These are phyloP conservation scores for Ustilago trichophora DNA, from an alignment of 1,284 basidiomycete genomes.

Conservation along the genomic window DNA sequence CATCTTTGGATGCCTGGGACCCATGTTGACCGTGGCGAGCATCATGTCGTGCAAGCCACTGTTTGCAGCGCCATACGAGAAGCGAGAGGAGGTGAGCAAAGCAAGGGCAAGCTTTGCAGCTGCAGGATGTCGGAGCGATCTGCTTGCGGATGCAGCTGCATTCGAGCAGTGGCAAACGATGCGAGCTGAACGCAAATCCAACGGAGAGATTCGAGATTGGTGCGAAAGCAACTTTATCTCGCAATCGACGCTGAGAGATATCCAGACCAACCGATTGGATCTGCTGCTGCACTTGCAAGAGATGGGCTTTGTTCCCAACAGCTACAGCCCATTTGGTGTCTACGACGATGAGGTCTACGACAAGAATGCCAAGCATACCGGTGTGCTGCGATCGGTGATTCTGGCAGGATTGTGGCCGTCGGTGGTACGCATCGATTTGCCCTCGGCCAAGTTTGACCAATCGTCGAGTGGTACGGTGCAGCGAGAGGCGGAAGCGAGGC, in stretches of 20 bases:
- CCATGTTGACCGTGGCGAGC: constrained; percentile 71
- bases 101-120: constrained; percentile 64
- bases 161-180: constrained; percentile 76
- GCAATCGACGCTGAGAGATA: constrained; percentile 78
- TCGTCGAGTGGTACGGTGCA: constrained; percentile 58
- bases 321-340: constrained; percentile 50
- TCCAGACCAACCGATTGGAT: constrained; percentile 80
- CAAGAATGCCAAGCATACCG: constrained; percentile 40
- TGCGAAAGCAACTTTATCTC: constrained; percentile 92
- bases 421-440: constrained; percentile 68
- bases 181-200: constrained; percentile 70
- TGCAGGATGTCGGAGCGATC: constrained; percentile 79
- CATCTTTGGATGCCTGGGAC: constrained; percentile 62
- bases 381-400: constrained; percentile 55
- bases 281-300: constrained; percentile 78
- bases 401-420: constrained; percentile 68
- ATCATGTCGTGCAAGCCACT: constrained; percentile 85
- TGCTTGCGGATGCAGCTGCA: constrained; percentile 82
- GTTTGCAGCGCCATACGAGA: constrained; percentile 82
- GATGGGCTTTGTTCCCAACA: constrained; percentile 75
- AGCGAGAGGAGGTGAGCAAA: constrained; percentile 80
- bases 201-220: constrained; percentile 73
- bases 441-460: constrained; percentile 57
- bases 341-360: constrained; percentile 66
- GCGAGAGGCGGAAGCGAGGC: constrained; percentile 53